Conservation (phyloP, 2,329 filamentous ascomycete species). For the Botrytis paeoniae region DNA sequence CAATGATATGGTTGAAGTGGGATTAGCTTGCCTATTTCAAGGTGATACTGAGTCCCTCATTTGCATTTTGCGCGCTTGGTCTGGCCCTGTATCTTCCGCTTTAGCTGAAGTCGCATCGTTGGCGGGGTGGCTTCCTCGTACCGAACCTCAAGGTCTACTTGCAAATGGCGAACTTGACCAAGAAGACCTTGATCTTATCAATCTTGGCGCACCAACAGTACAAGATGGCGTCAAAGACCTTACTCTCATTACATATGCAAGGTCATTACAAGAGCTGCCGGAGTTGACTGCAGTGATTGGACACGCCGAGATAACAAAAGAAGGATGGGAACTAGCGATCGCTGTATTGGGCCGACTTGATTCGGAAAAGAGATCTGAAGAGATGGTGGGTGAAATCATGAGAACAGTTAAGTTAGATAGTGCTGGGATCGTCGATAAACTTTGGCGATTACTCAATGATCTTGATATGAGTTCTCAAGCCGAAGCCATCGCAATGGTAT, state of each 20-base stretch:
- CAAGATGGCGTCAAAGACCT: constrained; percentile 72
- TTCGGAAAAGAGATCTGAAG: constrained; percentile 65
- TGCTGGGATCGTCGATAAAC: constrained; percentile 71
- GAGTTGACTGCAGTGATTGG: constrained; percentile 27
- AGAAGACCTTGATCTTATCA: constrained; percentile 82
- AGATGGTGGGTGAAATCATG: constrained; percentile 71
- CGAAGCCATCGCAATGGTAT: constrained; percentile 77
- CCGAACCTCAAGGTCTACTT: constrained; percentile 51
- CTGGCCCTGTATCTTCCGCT: constrained; percentile 71
- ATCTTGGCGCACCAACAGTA: constrained; percentile 55
- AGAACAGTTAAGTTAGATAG: constrained; percentile 69
- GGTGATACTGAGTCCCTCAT: constrained; percentile 76
- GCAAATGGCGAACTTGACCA: constrained; percentile 66
- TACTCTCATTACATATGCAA: constrained; percentile 73
- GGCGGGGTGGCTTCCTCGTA: constrained; percentile 74
- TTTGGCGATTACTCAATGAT: constrained; percentile 73
- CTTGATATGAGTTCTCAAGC: constrained; percentile 77
- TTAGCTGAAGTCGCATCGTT: constrained; percentile 81
- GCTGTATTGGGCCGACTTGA: constrained; percentile 80
- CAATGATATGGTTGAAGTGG: constrained; percentile 73
- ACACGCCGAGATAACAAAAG: constrained; percentile 43
- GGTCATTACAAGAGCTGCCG: constrained; percentile 57
- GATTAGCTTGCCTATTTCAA: constrained; percentile 77
- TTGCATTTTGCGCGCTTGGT: constrained; percentile 74
- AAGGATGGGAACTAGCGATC: constrained; percentile 89